A percentile compares a stretch with the other conserved stretches of the same genome.
These are phyloP conservation scores for Trypanosoma brucei DNA, from an alignment of 208 protist genomes.

Conservation along the genomic window DNA sequence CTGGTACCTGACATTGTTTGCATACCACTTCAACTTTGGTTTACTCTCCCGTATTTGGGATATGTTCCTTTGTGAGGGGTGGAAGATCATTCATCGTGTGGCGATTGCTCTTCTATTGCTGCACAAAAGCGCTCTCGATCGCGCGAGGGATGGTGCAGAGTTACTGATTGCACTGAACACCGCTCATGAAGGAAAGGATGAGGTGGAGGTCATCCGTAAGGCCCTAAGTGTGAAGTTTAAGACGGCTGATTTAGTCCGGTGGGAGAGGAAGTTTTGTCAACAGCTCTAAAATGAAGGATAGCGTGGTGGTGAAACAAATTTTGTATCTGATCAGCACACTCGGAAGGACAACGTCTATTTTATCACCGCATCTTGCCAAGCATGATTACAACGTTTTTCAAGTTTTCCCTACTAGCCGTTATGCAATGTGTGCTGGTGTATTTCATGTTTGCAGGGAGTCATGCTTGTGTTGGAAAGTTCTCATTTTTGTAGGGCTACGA, in stretches of 20 bases:
- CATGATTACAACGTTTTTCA: too few species aligned
- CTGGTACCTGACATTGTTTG: slow-evolving; percentile 88
- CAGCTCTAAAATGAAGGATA: neutral
- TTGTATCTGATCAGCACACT: too few species aligned
- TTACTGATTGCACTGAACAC: slow-evolving; percentile 54
- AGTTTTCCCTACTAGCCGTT: too few species aligned
- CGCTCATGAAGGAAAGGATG: slow-evolving; percentile 63
- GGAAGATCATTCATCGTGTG: slow-evolving; percentile 87
- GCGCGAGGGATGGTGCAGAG: slow-evolving; percentile 35
- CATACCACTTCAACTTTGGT: slow-evolving; percentile 76
- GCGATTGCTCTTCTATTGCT: slow-evolving; percentile 74
- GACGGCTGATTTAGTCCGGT: slow-evolving; percentile 30
- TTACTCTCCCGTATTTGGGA: slow-evolving; percentile 86
- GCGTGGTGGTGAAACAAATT: neutral
- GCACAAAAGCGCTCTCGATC: slow-evolving; percentile 41
- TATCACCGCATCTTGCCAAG: too few species aligned
- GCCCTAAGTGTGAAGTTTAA: slow-evolving; percentile 74
- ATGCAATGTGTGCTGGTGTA: too few species aligned
- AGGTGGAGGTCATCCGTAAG: slow-evolving; percentile 37
- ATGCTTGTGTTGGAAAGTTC: too few species aligned
- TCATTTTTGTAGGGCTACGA: too few species aligned
- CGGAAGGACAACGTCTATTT: too few species aligned
- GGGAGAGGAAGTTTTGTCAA: slow-evolving; percentile 9
- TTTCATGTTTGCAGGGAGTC: too few species aligned
- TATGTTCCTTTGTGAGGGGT: slow-evolving; percentile 91